phyloP scores from a whole-genome alignment of 2,329 filamentous ascomycete genomes.

The Bimuria novae-zelandiae region DNA sequence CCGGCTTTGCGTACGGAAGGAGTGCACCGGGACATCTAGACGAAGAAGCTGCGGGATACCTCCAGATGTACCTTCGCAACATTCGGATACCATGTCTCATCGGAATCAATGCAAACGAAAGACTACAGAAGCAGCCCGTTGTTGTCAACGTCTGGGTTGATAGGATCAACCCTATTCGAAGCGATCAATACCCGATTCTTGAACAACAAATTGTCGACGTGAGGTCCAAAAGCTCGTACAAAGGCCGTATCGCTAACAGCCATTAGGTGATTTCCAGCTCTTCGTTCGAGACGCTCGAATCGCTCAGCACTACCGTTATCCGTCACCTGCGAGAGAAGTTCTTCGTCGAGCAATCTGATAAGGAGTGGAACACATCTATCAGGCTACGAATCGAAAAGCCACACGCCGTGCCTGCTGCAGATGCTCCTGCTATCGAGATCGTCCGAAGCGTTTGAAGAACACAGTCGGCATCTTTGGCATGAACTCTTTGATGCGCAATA shows the following conservation, averaged over 20 bases:
- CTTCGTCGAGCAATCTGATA: slow-evolving; percentile 32
- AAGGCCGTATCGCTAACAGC: slow-evolving; percentile 16
- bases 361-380: slow-evolving; percentile 56
- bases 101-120: slow-evolving; percentile 74
- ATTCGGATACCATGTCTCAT: slow-evolving; percentile 70
- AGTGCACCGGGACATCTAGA: too few species aligned
- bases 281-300: slow-evolving; percentile 55
- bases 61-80: slow-evolving; percentile 57
- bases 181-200: slow-evolving; percentile 60
- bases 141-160: slow-evolving; percentile 68
- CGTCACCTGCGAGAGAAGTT: slow-evolving; percentile 48
- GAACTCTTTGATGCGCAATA: too few species aligned
- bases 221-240: slow-evolving; percentile 27
- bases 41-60: slow-evolving; percentile 26
- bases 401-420: slow-evolving; percentile 72
- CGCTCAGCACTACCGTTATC: slow-evolving; percentile 47
- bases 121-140: slow-evolving; percentile 67
- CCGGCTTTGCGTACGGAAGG: slow-evolving; percentile 49
- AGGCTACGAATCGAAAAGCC: slow-evolving; percentile 72
- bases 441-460: too few species aligned
- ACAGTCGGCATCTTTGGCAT: too few species aligned
- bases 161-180: slow-evolving; percentile 44
- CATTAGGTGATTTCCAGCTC: slow-evolving; percentile 48
- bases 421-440: slow-evolving; percentile 71
- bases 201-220: slow-evolving; percentile 68